Evolutionary conservation across 1,284 basidiomycete genomes (phyloP).

Genomic region (Kalmanozyma brasiliensis): DNA sequence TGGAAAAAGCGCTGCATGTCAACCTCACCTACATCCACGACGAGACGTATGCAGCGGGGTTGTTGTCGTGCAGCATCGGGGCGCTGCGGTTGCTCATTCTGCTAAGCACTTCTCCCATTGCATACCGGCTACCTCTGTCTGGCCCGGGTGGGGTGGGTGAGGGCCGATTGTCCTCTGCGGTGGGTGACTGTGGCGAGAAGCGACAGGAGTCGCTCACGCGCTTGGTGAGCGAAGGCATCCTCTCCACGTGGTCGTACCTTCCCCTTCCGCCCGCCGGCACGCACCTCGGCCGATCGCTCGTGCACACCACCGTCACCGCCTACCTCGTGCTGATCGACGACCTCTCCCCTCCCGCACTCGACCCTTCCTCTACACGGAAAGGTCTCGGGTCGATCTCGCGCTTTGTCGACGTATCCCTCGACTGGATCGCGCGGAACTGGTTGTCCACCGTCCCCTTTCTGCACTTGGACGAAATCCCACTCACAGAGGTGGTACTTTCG

Average conservation of each 20-base stretch:
- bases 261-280: conserved; percentile 30
- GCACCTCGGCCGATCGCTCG: conserved; percentile 7
- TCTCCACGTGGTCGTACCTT: conserved; percentile 43
- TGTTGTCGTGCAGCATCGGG: conserved; percentile 17
- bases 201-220: conserved; percentile 22
- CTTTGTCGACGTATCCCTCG: conserved; percentile 26
- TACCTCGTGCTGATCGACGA: conserved; percentile 16
- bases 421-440: conserved; percentile 32
- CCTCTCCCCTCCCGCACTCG: not conserved
- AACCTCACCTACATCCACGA: conserved; percentile 45
- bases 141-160: not conserved
- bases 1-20: conserved; percentile 34
- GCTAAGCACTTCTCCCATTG: conserved; percentile 28
- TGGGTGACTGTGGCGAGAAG: conserved; percentile 23
- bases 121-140: no score
- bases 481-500: not conserved
- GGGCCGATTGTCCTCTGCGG: not conserved
- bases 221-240: conserved; percentile 21
- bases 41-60: conserved; percentile 10
- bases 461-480: conserved; percentile 9
- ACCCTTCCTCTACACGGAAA: not conserved
- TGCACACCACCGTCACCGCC: conserved; percentile 17
- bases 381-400: conserved; percentile 12
- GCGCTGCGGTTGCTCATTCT: conserved; percentile 32
- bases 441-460: conserved; percentile 12